Evolutionary conservation across 116 monocot species (phyloP), one percentile per base, ranked within the genome.

Genomic region (Thalassia testudinum): DNA sequence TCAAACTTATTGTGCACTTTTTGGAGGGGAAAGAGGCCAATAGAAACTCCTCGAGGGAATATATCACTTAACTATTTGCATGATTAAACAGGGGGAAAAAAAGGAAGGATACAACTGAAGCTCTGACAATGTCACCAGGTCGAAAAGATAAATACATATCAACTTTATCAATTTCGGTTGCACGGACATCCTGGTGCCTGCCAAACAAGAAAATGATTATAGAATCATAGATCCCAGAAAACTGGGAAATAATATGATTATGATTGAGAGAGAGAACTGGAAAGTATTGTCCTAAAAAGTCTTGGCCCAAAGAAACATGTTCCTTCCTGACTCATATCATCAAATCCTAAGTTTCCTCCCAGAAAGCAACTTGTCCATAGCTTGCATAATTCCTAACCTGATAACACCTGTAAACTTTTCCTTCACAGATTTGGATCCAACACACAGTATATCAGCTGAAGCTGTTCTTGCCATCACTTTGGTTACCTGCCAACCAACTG

Each of bases 131-230:
- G 62, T 99, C 97, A 37, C 97, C 90, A 30, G 97, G 90, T 17
- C 69, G 77, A 67, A 82, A 99, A 38, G 90, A 99, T 26, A 72
- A 67, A 66, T 82, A 86, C 77, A 99, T 89, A 51, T 99, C 97
- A 52, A 99, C 97, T 72, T 99, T 99, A 63, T 99, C 97, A 56
- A 99, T 99, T 78, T 99, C 90, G 79, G 97, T 85, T 63, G 90
- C 82, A 38, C 90, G 65, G 12, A 99, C 97, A 80, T 99, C 89
- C 72, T 99, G 97, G 62, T 99, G 97, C 77, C 97, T 99, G 66
- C 42, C 17, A 68, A 68, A 19, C 42, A 62, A 22, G 18, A 63
- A 34, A n/a, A n/a, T n/a, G n/a, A n/a, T n/a, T n/a, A 37, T 16
- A 59, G 45, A 49, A 37, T 45, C 4, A 16, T 45, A 16, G 2